Conservation (phyloP, 2,329 filamentous ascomycete genomes). For the Westerdykella aurantiaca region DNA sequence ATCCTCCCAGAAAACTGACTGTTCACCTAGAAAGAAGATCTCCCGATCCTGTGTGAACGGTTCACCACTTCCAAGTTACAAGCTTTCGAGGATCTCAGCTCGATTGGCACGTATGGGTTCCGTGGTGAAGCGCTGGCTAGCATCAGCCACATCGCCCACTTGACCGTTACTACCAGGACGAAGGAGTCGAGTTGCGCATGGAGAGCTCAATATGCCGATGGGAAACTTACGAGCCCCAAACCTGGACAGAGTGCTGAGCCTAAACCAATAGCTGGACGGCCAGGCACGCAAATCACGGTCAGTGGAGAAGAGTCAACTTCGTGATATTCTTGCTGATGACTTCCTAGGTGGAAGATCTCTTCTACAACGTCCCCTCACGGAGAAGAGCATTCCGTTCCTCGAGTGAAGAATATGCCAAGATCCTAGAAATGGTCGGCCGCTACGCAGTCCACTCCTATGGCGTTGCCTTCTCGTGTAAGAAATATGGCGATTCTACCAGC, state of each 20-base stretch:
- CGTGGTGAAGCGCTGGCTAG: slow-evolving; percentile 92
- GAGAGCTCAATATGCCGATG: slow-evolving; percentile 81
- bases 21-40: slow-evolving; percentile 66
- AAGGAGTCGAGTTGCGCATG: slow-evolving; percentile 82
- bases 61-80: slow-evolving; percentile 97
- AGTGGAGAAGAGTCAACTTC: not conserved
- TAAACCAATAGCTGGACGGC: slow-evolving; percentile 78
- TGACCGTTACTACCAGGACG: slow-evolving; percentile 91
- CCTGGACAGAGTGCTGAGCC: slow-evolving; percentile 82
- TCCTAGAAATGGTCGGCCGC: slow-evolving; percentile 86
- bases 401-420: slow-evolving; percentile 96
- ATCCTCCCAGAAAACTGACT: slow-evolving; percentile 7
- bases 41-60: slow-evolving; percentile 86
- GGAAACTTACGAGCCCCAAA: slow-evolving; percentile 74
- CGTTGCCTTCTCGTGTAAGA: slow-evolving; percentile 96
- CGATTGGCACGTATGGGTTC: slow-evolving; percentile 95
- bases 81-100: slow-evolving; percentile 82
- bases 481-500: slow-evolving; percentile 79
- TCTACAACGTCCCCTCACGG: slow-evolving; percentile 90
- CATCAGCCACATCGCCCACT: slow-evolving; percentile 96
- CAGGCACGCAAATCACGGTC: slow-evolving; percentile 84
- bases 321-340: slow-evolving; percentile 5
- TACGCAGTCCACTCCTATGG: slow-evolving; percentile 88
- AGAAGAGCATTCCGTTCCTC: slow-evolving; percentile 83
- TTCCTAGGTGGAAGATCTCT: slow-evolving; percentile 75